Evolutionary conservation across 192 early-diverging fungal species (phyloP).

Genomic region (Thoreauomyces humboldtii): DNA sequence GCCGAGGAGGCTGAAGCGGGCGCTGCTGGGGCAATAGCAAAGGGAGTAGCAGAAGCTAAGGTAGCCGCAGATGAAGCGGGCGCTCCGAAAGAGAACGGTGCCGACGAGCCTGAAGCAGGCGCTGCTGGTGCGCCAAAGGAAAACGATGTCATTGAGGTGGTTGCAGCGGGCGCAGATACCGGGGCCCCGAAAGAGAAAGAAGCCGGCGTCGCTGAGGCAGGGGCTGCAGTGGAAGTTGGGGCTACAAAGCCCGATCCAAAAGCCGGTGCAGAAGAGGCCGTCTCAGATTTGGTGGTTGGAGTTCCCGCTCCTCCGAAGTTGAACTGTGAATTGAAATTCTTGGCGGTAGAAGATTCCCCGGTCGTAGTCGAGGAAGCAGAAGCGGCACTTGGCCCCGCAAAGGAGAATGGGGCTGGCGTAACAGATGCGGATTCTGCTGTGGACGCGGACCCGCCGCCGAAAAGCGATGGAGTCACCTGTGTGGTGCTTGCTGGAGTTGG

Average conservation of each 20-base stretch:
- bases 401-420: neutral
- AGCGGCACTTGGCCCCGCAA: neutral
- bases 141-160: no score
- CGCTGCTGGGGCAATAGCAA: no score
- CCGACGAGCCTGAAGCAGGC: no score
- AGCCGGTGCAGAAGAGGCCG: neutral
- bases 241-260: slow-evolving; percentile 1
- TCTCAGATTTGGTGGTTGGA: neutral
- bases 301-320: neutral
- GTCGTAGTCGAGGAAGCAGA: neutral
- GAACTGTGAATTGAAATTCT: no score
- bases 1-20: no score
- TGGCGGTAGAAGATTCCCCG: neutral
- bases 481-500: no score
- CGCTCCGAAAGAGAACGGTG: no score
- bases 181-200: neutral
- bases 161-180: no score
- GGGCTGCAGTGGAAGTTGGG: neutral
- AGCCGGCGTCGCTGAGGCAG: neutral
- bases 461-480: neutral
- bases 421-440: neutral
- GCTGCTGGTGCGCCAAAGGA: no score
- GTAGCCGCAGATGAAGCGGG: no score
- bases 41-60: no score
- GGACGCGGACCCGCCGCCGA: neutral